Evolutionary conservation across 352 stramenopile genomes (phyloP), one percentile per base, ranked within the genome.

Genomic region (Phytophthora ohioensis): DNA sequence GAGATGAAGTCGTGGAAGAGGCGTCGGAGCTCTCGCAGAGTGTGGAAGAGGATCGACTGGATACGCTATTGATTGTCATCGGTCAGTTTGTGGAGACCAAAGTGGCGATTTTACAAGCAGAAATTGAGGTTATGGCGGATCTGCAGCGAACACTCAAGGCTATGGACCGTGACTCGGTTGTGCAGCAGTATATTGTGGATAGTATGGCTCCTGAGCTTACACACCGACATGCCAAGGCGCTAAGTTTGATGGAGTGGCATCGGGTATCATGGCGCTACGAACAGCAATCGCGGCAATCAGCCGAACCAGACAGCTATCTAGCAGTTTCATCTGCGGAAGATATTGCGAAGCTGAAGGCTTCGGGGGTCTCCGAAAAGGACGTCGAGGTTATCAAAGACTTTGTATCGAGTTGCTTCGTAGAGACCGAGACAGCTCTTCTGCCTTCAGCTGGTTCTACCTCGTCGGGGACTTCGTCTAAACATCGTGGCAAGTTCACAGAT

Each of bases 351-450:
- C 45, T 94, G 36, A 92, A 92, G 52, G 75, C 75, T 11, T 76
- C 61, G 0, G 85, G 87, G 11, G 74, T 95, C 1, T 93, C 82
- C 0, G 60, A 69, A 3, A 91, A 88, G 45, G 88, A 95, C 48
- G 68, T 94, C 11, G 85, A 95, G 49, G 79, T 95, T 41, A 93
- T 95, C 64, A 95, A 94, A 66, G 86, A 95, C 46, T 95, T 95
- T 65, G 69, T 95, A n/a, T 81, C 78, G 17, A 92, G 83, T 57
- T 95, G 88, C 71, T 95, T 95, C 59, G 63, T 88, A 17, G 81
- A 92, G 7, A 78, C 84, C 0, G 86, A 94, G 10, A 75, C 78
- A 47, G 73, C 79, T 27, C 58, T 93, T 38, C 47, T 85, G 17
- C 60, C 56, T 56, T 68, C 58, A 12, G 11, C 55, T 55, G 21